These are phyloP conservation scores for Candida khao-thaluensis DNA, from an alignment of 805 yeast genomes.

Conservation along the genomic window DNA sequence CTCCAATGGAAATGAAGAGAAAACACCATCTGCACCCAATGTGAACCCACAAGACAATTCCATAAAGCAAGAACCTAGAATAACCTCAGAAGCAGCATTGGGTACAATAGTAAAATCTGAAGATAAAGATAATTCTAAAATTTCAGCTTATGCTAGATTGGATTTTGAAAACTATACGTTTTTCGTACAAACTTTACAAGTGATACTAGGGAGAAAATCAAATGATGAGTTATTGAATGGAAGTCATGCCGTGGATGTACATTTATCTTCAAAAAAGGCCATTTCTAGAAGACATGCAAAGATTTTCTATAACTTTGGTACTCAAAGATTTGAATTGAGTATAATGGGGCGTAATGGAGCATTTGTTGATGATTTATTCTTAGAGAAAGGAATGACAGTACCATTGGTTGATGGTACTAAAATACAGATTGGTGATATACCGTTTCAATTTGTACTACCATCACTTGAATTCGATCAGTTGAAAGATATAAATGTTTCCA, in stretches of 20 bases:
- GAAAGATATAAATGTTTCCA: conserved; percentile 14
- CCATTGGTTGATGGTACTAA: conserved; percentile 79
- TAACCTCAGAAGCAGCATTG: conserved; percentile 17
- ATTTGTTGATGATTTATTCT: conserved; percentile 86
- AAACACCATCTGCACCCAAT: too few relatives aligned
- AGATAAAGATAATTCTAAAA: conserved; percentile 23
- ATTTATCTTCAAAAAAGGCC: conserved; percentile 88
- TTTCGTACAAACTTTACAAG: conserved; percentile 94
- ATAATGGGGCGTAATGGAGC: conserved; percentile 96
- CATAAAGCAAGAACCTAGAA: conserved; percentile 6
- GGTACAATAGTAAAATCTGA: conserved; percentile 11
- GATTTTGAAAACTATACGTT: conserved; percentile 93
- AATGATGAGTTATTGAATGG: conserved; percentile 51
- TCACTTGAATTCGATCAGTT: conserved; percentile 47
- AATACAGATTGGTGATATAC: conserved; percentile 90
- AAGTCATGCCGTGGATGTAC: conserved; percentile 85
- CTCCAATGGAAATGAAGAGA: too few relatives aligned
- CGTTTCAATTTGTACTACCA: conserved; percentile 85
- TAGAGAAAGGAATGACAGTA: conserved; percentile 88
- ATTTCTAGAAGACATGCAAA: conserved; percentile 93
- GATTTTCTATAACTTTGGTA: conserved; percentile 94
- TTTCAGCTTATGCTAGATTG: conserved; percentile 67
- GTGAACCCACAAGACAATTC: background rate
- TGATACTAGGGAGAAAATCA: conserved; percentile 85
- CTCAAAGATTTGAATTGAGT: conserved; percentile 88